Conservation (phyloP, 441 rosid species). For the Gossypium davidsonii region DNA sequence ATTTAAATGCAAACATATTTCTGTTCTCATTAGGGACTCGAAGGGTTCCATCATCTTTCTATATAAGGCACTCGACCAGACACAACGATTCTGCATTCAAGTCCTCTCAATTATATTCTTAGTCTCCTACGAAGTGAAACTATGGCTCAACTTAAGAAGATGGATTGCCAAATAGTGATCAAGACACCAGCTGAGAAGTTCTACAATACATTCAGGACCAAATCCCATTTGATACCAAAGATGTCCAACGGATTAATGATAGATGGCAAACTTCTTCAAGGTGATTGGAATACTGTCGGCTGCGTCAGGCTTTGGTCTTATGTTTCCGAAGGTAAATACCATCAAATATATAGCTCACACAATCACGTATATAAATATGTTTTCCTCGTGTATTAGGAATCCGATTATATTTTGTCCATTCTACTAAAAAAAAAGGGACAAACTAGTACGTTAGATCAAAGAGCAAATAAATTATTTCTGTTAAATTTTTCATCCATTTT, state of each 20-base stretch:
- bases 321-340: neutral
- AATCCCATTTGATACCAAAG: neutral
- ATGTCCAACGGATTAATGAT: neutral
- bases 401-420: too few species aligned
- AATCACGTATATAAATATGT: neutral
- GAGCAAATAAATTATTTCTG: too few species aligned
- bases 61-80: neutral
- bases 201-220: neutral
- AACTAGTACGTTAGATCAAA: too few species aligned
- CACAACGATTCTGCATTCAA: neutral
- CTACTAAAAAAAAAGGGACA: too few species aligned
- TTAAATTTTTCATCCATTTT: too few species aligned
- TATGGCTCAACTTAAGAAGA: conserved; percentile 8
- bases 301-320: neutral
- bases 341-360: neutral
- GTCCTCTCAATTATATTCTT: neutral
- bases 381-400: too few species aligned
- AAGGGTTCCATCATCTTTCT: neutral
- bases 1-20: neutral
- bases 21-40: neutral
- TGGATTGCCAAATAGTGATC: conserved; percentile 1
- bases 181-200: conserved; percentile 14
- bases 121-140: neutral
- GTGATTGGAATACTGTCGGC: neutral
- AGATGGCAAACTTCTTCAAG: neutral